Evolutionary conservation across 805 yeast species (phyloP), one percentile per base, ranked within the genome.

Genomic region (Barnettozyma vustinii): DNA sequence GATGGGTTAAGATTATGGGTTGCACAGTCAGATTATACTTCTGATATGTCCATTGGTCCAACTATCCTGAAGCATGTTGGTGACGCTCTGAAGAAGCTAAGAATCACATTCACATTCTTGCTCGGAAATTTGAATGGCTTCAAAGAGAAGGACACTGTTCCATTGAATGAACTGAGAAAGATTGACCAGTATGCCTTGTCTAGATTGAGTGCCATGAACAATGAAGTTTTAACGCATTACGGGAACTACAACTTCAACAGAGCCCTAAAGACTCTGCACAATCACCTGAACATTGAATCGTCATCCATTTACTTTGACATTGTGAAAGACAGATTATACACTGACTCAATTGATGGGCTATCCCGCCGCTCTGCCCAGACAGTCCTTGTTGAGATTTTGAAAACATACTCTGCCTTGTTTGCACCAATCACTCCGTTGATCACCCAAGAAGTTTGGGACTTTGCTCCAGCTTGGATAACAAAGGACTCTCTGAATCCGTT

Each of bases 1-100:
- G 98, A 91, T 64, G 99, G 99, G 0, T 69, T 94, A 52, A 74
- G 99, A 56, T 71, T 91, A 48, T 85, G 97, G 86, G 87, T 84
- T 8, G 96, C 97, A 0, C 91, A 88, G 47, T 75, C 94, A 2
- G 92, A 91, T 63, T 94, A 85, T 59, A 82, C 92, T 2, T 76
- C 76, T 41, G 99, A 94, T 63, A 81, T 94, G 40, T 72, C 80
- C 15, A 76, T 87, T 23, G 89, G 95, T 4, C 79, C 85, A 13
- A 80, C 80, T 23, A 79, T 89, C 10, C 71, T 90, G 57, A 76
- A 75, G 30, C 84, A 90, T 56, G 91, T 88, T 25, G 84, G 83
- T 35, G 96, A 91, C 46, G 79, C 86, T 44, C 69, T 87, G 62
- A 87, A 87, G 64, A 94, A 92, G 64, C 65, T 91, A 35, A 72